A percentile compares a stretch with the other conserved stretches of the same genome.
phyloP scores from a whole-genome alignment of 352 stramenopile genomes.

The Lagenidium giganteum region DNA sequence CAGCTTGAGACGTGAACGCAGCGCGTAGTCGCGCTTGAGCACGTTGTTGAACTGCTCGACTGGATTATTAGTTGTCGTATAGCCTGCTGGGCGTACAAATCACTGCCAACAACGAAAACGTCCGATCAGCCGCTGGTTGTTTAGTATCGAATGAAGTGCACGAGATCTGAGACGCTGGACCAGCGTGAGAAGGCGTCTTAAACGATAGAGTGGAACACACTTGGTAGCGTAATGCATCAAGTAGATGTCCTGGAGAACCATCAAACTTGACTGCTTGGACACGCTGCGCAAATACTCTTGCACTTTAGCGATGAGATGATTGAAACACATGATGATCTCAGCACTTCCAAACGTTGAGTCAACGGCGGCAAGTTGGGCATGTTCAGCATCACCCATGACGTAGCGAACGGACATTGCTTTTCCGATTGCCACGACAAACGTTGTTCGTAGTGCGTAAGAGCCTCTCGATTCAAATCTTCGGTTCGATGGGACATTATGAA shows the following conservation, averaged over 20 bases:
- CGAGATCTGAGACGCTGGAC: too few relatives aligned
- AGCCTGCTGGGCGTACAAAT: constrained; percentile 2
- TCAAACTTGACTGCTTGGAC: too few relatives aligned
- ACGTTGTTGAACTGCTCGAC: constrained; percentile 16
- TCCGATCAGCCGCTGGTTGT: constrained; percentile 4
- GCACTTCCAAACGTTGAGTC: not conserved
- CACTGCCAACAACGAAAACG: constrained; percentile 11
- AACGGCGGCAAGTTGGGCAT: constrained; percentile 13
- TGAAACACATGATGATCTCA: constrained; percentile 15
- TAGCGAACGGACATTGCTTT: not conserved
- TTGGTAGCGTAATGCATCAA: constrained; percentile 18
- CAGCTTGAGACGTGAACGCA: constrained; percentile 7
- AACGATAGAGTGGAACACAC: too few relatives aligned
- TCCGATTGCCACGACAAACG: not conserved
- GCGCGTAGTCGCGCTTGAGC: constrained; percentile 16
- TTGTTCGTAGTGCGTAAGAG: not conserved
- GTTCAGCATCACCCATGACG: constrained; percentile 12
- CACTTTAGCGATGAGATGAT: constrained; percentile 15
- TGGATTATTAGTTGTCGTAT: constrained; percentile 14
- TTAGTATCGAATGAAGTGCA: constrained; percentile 9
- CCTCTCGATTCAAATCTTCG: too few relatives aligned
- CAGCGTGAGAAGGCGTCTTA: too few relatives aligned
- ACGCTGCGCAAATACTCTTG: too few relatives aligned
- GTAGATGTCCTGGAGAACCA: too few relatives aligned
- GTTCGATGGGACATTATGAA: constrained; percentile 8